These are phyloP conservation scores for Apiospora rasikravindrae DNA, from an alignment of 2,329 filamentous ascomycete genomes.

Conservation along the genomic window DNA sequence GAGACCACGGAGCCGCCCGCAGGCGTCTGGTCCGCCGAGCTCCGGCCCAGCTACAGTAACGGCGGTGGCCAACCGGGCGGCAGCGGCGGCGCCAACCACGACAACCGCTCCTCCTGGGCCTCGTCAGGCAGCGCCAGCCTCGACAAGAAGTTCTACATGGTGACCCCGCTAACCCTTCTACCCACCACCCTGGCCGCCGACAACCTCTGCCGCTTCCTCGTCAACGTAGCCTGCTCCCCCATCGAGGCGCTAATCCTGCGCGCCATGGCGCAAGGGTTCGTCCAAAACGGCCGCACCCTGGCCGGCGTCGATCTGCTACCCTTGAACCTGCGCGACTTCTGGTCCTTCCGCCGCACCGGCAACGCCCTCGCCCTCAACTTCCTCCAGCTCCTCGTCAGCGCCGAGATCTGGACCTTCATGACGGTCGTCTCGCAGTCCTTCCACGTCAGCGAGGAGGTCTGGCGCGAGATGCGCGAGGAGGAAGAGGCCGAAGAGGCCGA, in stretches of 20 bases:
- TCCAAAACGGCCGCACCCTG: conserved; percentile 28
- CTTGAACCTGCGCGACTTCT: conserved; percentile 41
- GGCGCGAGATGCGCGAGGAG: conserved; percentile 42
- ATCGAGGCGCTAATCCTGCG: conserved; percentile 54
- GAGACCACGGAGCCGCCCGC: conserved; percentile 57
- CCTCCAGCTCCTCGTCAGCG: conserved; percentile 49
- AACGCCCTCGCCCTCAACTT: conserved; percentile 55
- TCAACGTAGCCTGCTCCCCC: conserved; percentile 51
- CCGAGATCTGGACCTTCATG: conserved; percentile 52
- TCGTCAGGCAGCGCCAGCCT: neutral
- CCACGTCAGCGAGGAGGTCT: conserved; percentile 51
- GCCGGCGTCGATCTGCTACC: too few species aligned
- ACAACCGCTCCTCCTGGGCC: conserved; percentile 1
- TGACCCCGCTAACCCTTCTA: conserved; percentile 56
- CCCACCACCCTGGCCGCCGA: conserved; percentile 54
- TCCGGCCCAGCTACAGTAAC: conserved; percentile 54
- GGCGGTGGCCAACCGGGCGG: conserved; percentile 33
- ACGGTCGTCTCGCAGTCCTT: conserved; percentile 45
- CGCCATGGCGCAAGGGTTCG: conserved; percentile 50
- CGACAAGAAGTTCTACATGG: conserved; percentile 40
- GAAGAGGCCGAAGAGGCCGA: conserved; percentile 12
- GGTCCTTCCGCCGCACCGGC: conserved; percentile 46
- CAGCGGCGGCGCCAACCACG: conserved; percentile 36
- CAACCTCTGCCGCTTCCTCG: conserved; percentile 50
- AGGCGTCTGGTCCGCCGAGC: conserved; percentile 63